Evolutionary conservation across 257 asterid genomes (phyloP).

Genomic region (Solanum acaule): DNA sequence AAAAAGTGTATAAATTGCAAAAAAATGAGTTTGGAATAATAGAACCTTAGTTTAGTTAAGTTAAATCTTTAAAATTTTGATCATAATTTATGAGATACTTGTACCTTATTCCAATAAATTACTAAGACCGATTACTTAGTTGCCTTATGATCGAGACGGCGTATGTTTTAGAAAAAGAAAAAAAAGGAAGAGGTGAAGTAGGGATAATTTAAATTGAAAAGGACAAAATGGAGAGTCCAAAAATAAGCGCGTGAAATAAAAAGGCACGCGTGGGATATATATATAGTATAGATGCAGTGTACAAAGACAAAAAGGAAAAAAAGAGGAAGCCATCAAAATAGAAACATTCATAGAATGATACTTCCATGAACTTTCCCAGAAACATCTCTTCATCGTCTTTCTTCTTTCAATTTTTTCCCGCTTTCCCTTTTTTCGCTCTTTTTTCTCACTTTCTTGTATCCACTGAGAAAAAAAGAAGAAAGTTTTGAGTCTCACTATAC

Average conservation of each 20-base stretch:
- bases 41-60: too few species aligned
- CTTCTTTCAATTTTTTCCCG: slow-evolving; percentile 71
- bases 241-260: neutral
- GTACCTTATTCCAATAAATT: too few species aligned
- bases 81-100: too few species aligned
- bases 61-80: too few species aligned
- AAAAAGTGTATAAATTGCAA: too few species aligned
- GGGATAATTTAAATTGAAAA: neutral
- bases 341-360: neutral
- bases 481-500: neutral
- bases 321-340: neutral
- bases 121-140: too few species aligned
- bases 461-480: neutral
- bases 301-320: neutral
- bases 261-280: neutral
- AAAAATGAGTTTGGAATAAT: too few species aligned
- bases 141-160: too few species aligned
- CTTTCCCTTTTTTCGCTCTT: slow-evolving; percentile 14
- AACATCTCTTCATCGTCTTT: slow-evolving; percentile 46
- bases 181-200: too few species aligned
- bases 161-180: too few species aligned
- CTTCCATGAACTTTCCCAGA: slow-evolving; percentile 34
- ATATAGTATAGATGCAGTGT: neutral
- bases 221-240: neutral
- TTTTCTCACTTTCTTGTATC: neutral